Conservation (phyloP, 371 early-diverging fungal species). For the Saksenaea oblongispora region DNA sequence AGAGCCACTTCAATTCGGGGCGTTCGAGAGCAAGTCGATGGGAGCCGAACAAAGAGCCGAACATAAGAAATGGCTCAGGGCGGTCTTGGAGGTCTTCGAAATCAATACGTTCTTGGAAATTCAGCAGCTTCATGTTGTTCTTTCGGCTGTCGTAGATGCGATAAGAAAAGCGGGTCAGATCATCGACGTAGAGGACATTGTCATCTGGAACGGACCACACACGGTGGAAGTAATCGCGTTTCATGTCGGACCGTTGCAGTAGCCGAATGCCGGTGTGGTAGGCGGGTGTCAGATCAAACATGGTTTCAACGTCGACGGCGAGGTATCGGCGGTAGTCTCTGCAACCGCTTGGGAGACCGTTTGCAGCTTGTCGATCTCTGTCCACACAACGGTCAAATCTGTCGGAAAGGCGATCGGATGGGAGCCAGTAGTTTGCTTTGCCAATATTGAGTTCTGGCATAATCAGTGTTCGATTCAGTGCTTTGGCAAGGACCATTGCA, state of each 20-base stretch:
- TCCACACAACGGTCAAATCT: conserved; percentile 15
- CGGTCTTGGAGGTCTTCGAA: conserved; percentile 19
- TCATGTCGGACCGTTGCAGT: conserved; percentile 25
- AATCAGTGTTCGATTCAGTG: conserved; percentile 32
- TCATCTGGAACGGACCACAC: conserved; percentile 9
- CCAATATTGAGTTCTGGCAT: conserved; percentile 36
- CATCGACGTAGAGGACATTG: conserved; percentile 20
- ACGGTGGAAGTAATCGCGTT: conserved; percentile 17
- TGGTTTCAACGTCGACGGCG: conserved; percentile 33
- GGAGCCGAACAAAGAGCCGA: conserved; percentile 37
- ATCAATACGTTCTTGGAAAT: conserved; percentile 14
- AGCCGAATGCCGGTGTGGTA: conserved; percentile 13
- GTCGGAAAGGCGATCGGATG: conserved; percentile 8
- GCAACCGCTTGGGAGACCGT: conserved; percentile 7
- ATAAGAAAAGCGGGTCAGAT: conserved; percentile 27
- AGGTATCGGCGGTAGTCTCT: conserved; percentile 36
- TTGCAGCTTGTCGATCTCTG: background rate
- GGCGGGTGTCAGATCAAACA: conserved; percentile 34
- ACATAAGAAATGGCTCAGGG: conserved; percentile 29
- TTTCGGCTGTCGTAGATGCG: conserved; percentile 27
- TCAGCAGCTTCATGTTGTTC: conserved; percentile 2
- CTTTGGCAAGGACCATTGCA: conserved; percentile 34
- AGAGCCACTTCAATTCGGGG: conserved; percentile 6
- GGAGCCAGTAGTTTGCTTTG: conserved; percentile 25
- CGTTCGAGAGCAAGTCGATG: conserved; percentile 15